phyloP scores from a whole-genome alignment of 2,329 filamentous ascomycete species.

The Phialocephala subalpina region DNA sequence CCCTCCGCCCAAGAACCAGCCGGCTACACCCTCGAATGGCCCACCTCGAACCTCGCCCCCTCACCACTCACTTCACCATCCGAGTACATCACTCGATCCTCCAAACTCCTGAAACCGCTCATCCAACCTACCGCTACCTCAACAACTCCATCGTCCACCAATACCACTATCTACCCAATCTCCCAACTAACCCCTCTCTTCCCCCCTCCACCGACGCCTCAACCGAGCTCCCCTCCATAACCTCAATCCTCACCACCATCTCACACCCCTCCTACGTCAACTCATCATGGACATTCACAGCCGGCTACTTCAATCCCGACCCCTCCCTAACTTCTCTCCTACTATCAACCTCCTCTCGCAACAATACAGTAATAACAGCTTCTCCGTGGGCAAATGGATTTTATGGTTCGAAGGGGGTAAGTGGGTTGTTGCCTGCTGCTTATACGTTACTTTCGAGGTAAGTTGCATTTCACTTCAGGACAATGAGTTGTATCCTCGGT shows the following conservation, averaged over 20 bases:
- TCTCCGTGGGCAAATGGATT: slow-evolving; percentile 96
- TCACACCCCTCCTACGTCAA: slow-evolving; percentile 67
- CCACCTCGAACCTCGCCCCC: slow-evolving; percentile 74
- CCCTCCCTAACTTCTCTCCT: slow-evolving; percentile 82
- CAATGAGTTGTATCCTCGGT: too few relatives aligned
- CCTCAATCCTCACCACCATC: slow-evolving; percentile 74
- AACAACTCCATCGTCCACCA: slow-evolving; percentile 31
- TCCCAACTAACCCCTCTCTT: slow-evolving; percentile 89
- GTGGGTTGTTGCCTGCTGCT: slow-evolving; percentile 87
- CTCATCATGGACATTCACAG: slow-evolving; percentile 94
- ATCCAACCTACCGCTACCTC: slow-evolving; percentile 53
- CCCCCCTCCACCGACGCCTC: slow-evolving; percentile 77
- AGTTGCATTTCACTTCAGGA: too few relatives aligned
- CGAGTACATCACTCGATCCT: slow-evolving; percentile 75
- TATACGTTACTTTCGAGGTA: slow-evolving; percentile 85
- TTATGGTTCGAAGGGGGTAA: slow-evolving; percentile 86
- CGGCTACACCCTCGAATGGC: slow-evolving; percentile 76
- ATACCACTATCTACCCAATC: slow-evolving; percentile 86
- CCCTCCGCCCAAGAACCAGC: slow-evolving; percentile 62
- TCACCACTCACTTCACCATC: slow-evolving; percentile 76
- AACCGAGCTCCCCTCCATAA: slow-evolving; percentile 87
- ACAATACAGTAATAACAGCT: slow-evolving; percentile 88
- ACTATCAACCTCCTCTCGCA: slow-evolving; percentile 72
- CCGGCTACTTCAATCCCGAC: slow-evolving; percentile 98
- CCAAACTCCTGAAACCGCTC: slow-evolving; percentile 70